Conservation (phyloP, 2,329 filamentous ascomycete genomes). For the Alternaria sp. region DNA sequence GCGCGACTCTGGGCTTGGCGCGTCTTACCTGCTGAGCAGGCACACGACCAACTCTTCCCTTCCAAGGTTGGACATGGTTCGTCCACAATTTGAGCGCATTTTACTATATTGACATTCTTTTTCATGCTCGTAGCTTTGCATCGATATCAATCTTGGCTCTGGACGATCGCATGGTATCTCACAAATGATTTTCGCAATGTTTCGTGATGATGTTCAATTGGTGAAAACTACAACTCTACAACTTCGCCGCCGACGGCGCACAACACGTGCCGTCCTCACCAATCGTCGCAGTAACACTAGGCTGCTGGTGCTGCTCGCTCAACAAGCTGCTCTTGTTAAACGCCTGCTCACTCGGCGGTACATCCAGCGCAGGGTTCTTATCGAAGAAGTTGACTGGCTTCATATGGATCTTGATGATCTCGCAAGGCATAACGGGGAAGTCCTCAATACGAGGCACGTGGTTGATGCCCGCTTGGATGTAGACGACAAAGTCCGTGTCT, state of each 20-base stretch:
- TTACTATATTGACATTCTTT: not conserved
- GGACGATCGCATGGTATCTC: not conserved
- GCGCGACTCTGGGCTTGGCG: constrained; percentile 12
- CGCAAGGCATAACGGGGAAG: constrained; percentile 51
- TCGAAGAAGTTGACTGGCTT: constrained; percentile 66
- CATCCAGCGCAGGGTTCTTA: constrained; percentile 65
- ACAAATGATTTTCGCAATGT: not conserved
- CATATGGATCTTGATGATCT: constrained; percentile 63
- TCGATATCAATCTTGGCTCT: not conserved
- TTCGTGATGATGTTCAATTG: not conserved
- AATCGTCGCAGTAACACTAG: constrained; percentile 43
- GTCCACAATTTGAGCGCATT: not conserved
- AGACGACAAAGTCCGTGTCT: constrained; percentile 64
- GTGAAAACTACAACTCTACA: not conserved
- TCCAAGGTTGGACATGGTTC: not conserved
- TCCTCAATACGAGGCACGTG: constrained; percentile 60
- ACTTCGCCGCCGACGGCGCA: constrained; percentile 33
- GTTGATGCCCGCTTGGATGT: constrained; percentile 64
- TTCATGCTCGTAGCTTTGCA: not conserved
- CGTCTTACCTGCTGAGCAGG: not conserved
- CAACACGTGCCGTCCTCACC: constrained; percentile 50
- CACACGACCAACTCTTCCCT: not conserved
- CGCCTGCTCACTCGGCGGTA: constrained; percentile 59
- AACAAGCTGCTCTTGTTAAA: constrained; percentile 52
- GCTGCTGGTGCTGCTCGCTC: constrained; percentile 48